A percentile compares a stretch with the other conserved stretches of the same genome.
Evolutionary conservation across 23 red algal genomes (phyloP).

Genomic region (Cyanidium caldarium): DNA sequence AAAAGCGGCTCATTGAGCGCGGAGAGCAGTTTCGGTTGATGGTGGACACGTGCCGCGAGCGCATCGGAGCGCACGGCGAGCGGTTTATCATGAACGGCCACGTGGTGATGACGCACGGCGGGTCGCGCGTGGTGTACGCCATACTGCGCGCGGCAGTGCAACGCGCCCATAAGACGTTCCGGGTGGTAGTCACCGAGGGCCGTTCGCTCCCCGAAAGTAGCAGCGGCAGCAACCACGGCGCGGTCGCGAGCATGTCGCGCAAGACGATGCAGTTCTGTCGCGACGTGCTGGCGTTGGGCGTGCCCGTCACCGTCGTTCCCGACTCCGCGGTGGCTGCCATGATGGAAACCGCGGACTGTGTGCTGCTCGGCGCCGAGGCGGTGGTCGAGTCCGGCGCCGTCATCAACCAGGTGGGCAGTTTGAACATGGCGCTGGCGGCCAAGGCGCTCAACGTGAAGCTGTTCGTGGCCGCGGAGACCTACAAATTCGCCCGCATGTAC

Average conservation of each 20-base stretch:
- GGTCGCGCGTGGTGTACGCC: background rate
- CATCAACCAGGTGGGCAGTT: slow-evolving; percentile 18
- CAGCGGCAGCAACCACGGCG: background rate
- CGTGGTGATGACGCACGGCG: slow-evolving; percentile 13
- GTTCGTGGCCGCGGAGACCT: slow-evolving; percentile 22
- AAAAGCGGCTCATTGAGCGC: slow-evolving; percentile 5
- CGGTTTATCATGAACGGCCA: slow-evolving; percentile 6
- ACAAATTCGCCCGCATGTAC: slow-evolving; percentile 27
- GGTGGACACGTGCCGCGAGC: slow-evolving; percentile 3
- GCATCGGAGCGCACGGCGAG: slow-evolving; percentile 9
- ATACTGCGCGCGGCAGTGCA: background rate
- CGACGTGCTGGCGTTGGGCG: background rate
- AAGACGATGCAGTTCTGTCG: slow-evolving; percentile 6
- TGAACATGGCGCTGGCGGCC: slow-evolving; percentile 19
- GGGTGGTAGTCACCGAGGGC: slow-evolving; percentile 18
- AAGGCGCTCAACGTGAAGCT: slow-evolving; percentile 9
- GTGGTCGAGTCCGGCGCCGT: slow-evolving; percentile 18
- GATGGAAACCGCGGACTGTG: slow-evolving; percentile 14
- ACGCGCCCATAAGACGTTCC: slow-evolving; percentile 3
- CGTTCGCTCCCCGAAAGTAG: background rate
- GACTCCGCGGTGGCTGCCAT: slow-evolving; percentile 5
- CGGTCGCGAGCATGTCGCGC: background rate
- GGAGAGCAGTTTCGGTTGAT: background rate
- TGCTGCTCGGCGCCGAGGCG: slow-evolving; percentile 26
- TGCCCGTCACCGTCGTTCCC: background rate